phyloP scores from a whole-genome alignment of 345 rosid species.

The Salix caprea region DNA sequence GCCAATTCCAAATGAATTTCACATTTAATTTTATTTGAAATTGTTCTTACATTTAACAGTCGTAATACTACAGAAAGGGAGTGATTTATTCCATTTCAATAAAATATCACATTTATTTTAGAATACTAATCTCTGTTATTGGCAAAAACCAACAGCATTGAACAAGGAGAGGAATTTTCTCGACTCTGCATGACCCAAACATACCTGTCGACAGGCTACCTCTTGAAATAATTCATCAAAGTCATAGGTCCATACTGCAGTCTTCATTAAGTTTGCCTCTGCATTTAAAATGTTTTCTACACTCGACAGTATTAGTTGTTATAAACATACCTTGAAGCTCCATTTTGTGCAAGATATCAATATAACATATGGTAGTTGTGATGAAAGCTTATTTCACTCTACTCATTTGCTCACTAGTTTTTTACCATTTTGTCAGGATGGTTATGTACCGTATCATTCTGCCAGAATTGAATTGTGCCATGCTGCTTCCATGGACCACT shows the following conservation, averaged over 20 bases:
- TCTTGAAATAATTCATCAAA: not conserved
- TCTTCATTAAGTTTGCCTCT: not conserved
- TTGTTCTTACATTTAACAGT: not conserved
- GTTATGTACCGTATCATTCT: constrained; percentile 96
- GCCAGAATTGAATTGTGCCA: constrained; percentile 84
- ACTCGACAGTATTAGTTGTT: not conserved
- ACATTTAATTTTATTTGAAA: not conserved
- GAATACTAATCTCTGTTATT: not conserved
- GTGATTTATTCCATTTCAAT: not conserved
- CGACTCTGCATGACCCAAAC: not conserved
- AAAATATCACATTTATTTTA: not conserved
- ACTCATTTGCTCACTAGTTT: not conserved
- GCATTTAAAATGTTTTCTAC: not conserved
- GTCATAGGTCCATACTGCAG: not conserved
- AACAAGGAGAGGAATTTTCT: not conserved
- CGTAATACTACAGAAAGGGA: not conserved
- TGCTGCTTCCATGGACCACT: constrained; percentile 70
- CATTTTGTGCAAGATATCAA: not conserved
- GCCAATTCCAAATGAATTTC: not conserved
- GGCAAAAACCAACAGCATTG: not conserved
- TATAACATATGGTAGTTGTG: not conserved
- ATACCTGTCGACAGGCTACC: not conserved
- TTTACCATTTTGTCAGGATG: constrained; percentile 54
- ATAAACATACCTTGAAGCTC: not conserved
- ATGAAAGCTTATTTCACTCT: not conserved